phyloP scores from a whole-genome alignment of 2,329 filamentous ascomycete genomes.

The Aspergillus tamarii region DNA sequence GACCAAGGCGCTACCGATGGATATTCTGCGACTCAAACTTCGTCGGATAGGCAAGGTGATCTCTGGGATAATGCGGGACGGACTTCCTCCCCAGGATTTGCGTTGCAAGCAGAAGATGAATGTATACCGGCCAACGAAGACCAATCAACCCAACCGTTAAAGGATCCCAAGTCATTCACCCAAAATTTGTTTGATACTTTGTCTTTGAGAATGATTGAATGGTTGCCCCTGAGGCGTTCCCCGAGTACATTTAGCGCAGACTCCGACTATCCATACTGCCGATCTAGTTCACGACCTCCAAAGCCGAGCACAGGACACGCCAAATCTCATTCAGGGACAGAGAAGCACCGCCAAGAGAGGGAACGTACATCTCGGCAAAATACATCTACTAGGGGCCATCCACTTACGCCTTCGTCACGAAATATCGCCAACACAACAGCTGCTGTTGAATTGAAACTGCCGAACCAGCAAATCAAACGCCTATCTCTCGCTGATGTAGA shows the following conservation, averaged over 20 bases:
- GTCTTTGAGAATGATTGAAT: conserved; percentile 50
- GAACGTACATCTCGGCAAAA: conserved; percentile 15
- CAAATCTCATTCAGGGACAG: conserved; percentile 11
- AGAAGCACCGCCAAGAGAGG: conserved; percentile 14
- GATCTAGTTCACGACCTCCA: conserved; percentile 13
- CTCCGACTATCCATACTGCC: conserved; percentile 11
- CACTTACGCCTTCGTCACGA: conserved; percentile 36
- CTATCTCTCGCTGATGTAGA: conserved; percentile 44
- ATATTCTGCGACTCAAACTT: background rate
- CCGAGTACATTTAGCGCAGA: conserved; percentile 25
- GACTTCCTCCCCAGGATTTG: background rate
- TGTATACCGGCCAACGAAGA: conserved; percentile 24
- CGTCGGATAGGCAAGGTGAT: background rate
- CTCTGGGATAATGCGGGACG: background rate
- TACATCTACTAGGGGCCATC: conserved; percentile 15
- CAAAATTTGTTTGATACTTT: conserved; percentile 59
- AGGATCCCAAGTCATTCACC: conserved; percentile 64
- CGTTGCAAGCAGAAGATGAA: conserved; percentile 12
- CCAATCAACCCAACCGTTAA: conserved; percentile 38
- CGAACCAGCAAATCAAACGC: conserved; percentile 44
- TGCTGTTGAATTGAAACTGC: conserved; percentile 42
- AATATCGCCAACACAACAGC: conserved; percentile 29
- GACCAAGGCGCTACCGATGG: background rate
- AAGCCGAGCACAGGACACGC: conserved; percentile 16
- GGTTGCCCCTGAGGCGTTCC: conserved; percentile 47